Base-by-base conservation (phyloP, 2,329 filamentous ascomycete genomes). In the Cadophora malorum region DNA sequence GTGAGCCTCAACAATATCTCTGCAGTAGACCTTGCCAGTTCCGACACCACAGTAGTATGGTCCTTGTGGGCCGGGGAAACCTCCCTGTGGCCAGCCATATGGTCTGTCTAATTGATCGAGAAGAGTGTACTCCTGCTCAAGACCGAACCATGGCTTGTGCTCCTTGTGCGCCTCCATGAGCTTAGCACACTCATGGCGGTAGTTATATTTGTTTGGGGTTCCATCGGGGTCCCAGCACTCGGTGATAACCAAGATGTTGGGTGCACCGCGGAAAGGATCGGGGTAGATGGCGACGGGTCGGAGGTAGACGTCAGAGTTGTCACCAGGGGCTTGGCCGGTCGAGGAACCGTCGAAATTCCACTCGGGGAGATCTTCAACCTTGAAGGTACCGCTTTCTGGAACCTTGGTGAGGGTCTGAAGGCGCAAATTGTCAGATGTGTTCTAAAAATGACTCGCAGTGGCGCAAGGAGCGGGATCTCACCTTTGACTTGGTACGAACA, bases 41-140 rank as follows among this genome's bases (percentile, higher is more conserved):
- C 96, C 96, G 70, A 97, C 95, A 92, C 95, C 96, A 81, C 95
- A 97, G 91, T 97, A 97, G 88, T 97, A 97, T 71, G 93, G 93
- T 73, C 94, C 94, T 83, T 97, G 94, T 68, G 90, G 88, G 79
- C 88, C 90, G 71, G 91, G 91, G 88, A 90, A 93, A 78, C 90
- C 90, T 79, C 88, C 89, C 82, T 87, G 86, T 79, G 91, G 91
- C 92, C 93, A 96, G 83, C 96, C 96, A 78, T 94, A 97, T 65
- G 96, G 96, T 83, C 93, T 91, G 81, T 94, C 92, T 75, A 90
- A 88, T 75, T 89, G 83, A 78, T 95, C 94, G 75, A 98, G 91
- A 56, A 96, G 90, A 69, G 93, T 98, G 88, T 98, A 98, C 83
- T 98, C 95, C 81, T 98, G 95, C 81, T 97, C 95, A 21, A 99